phyloP scores from a whole-genome alignment of 495 filamentous ascomycete species.

The Daldinia decipiens region DNA sequence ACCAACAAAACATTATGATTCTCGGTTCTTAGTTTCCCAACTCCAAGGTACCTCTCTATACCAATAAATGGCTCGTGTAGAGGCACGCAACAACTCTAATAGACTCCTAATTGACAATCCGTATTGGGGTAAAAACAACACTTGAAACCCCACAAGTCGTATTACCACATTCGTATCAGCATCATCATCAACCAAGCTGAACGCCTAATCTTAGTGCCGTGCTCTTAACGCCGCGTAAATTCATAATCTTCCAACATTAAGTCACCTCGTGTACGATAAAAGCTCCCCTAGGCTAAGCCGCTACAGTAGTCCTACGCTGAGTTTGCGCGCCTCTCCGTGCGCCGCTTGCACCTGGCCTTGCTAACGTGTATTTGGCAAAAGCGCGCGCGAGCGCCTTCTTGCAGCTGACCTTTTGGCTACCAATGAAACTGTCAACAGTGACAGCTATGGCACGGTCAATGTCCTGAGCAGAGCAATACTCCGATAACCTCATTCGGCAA shows the following conservation, averaged over 20 bases:
- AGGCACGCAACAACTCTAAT: background rate
- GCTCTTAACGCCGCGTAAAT: background rate
- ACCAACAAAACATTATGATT: too few species aligned
- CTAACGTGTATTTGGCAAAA: constrained; percentile 91
- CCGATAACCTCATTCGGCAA: constrained; percentile 93
- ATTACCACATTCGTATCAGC: constrained; percentile 25
- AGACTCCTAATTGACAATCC: background rate
- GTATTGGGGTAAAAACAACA: constrained; percentile 8
- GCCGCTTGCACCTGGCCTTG: constrained; percentile 50
- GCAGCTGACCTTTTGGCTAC: constrained; percentile 94
- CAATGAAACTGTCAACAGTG: constrained; percentile 95
- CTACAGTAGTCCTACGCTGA: constrained; percentile 37
- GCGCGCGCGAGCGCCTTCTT: constrained; percentile 97
- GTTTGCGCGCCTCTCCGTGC: constrained; percentile 33
- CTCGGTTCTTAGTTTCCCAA: background rate
- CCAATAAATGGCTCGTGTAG: background rate
- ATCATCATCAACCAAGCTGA: constrained; percentile 15
- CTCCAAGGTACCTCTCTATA: background rate
- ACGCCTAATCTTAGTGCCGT: background rate
- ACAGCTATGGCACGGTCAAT: constrained; percentile 98
- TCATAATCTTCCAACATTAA: background rate
- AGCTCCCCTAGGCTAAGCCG: constrained; percentile 14
- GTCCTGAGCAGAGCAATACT: constrained; percentile 88
- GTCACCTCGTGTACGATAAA: background rate
- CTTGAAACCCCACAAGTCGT: background rate